These are phyloP conservation scores for Solanum microdontum DNA, from an alignment of 257 asterid species.

Conservation along the genomic window DNA sequence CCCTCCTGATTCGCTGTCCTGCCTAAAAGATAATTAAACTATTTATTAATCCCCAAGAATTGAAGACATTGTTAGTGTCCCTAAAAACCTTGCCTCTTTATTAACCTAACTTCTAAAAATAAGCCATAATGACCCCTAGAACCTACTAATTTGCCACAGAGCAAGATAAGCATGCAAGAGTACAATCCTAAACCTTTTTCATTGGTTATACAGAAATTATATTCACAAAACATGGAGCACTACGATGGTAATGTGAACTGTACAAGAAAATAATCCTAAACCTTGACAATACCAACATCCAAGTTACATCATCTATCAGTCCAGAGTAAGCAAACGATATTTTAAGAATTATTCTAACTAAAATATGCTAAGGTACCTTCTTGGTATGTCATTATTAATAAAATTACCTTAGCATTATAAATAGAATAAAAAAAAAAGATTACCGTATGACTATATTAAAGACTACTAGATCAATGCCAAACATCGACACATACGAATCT, in stretches of 20 bases:
- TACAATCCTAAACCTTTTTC: background rate
- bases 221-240: background rate
- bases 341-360: background rate
- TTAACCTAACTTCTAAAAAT: background rate
- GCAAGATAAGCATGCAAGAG: background rate
- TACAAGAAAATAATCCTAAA: background rate
- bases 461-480: background rate
- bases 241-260: background rate
- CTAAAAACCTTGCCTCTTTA: background rate
- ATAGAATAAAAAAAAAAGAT: background rate
- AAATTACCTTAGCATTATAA: background rate
- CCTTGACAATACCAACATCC: background rate
- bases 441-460: background rate
- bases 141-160: background rate
- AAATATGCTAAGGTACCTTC: background rate
- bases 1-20: background rate
- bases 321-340: background rate
- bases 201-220: background rate
- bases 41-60: background rate
- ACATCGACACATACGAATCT: background rate
- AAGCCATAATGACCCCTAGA: background rate
- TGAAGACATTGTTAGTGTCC: background rate
- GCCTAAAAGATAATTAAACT: background rate
- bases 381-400: background rate
- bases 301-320: background rate